phyloP scores from a whole-genome alignment of 148 eudicot genomes.

The Polygonum maritimum region DNA sequence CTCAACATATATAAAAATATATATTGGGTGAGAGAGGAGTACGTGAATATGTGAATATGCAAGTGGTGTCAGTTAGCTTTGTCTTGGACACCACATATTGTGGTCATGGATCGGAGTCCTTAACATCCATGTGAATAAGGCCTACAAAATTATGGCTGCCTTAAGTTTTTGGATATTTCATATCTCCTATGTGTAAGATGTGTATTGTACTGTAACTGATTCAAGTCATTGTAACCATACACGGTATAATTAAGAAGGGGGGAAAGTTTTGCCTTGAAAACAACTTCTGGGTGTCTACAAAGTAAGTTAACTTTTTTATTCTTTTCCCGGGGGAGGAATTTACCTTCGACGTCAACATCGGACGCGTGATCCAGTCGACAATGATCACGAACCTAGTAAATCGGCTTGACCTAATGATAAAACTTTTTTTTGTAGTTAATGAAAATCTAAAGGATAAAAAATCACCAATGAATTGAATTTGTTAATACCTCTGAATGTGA shows the following conservation, averaged over 20 bases:
- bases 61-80: slow-evolving; percentile 2
- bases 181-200: neutral
- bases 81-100: neutral
- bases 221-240: neutral
- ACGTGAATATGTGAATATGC: neutral
- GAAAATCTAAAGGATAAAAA: too few species aligned
- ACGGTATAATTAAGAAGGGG: neutral
- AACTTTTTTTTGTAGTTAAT: too few species aligned
- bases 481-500: too few species aligned
- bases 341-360: too few species aligned
- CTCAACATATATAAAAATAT: neutral
- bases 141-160: neutral
- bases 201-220: neutral
- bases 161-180: neutral
- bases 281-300: too few species aligned
- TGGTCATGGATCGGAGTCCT: neutral
- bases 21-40: neutral
- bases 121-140: neutral
- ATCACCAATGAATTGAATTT: too few species aligned
- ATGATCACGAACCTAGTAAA: too few species aligned
- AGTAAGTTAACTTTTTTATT: too few species aligned
- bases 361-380: too few species aligned
- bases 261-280: neutral
- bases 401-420: too few species aligned
- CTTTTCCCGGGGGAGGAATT: too few species aligned